Base-by-base conservation (phyloP, 1,284 basidiomycete species). In the Ganoderma meredithae region DNA sequence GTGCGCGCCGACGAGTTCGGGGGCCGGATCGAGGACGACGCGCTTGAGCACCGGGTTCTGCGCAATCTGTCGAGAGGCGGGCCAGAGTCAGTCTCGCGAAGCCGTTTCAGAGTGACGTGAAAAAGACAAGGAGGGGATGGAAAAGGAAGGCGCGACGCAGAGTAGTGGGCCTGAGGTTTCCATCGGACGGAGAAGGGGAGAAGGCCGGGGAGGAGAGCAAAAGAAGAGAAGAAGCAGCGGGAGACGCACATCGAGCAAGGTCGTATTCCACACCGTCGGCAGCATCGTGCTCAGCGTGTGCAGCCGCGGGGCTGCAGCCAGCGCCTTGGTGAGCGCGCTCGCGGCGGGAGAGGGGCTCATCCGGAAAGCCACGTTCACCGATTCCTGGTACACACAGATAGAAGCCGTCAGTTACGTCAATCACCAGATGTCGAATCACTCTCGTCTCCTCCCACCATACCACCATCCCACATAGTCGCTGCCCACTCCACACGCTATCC, bases 351-450 rank as follows among this genome's bases (percentile, higher is more conserved):
- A 72, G 39, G 69, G 73, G 59, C 83, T 82, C 36, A 84, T 80
- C 47, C 82, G 82, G 78, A 87, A 86, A 36, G 82, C 81, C 31
- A 87, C 77, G 69, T 86, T 78, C 27, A 82, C 83, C 2, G 79
- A 78, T 77, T 84, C 82, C 85, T 86, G 70, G 41, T 60, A 17
- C 61, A 55, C 64, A 19, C 33, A 61, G 41, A 68, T 59, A 60
- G 49, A 62, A 63, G 62, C 52, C 66, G 69, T 62, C 59, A 68
- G 63, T 68, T 68, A 68, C 63, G 67, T 68, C 67, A 68, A 64
- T 58, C 63, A 39, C 12, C 2, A 62, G 22, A 62, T 44, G n/a
- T 33, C 41, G 53, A 62, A 62, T 31, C 60, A 27, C 65, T 19
- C 19, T 39, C 65, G 8, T 39, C 19, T 58, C 64, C 73, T 36